Evolutionary conservation across 108 stramenopile species (phyloP).

Genomic region (Schizochytrium sp.): DNA sequence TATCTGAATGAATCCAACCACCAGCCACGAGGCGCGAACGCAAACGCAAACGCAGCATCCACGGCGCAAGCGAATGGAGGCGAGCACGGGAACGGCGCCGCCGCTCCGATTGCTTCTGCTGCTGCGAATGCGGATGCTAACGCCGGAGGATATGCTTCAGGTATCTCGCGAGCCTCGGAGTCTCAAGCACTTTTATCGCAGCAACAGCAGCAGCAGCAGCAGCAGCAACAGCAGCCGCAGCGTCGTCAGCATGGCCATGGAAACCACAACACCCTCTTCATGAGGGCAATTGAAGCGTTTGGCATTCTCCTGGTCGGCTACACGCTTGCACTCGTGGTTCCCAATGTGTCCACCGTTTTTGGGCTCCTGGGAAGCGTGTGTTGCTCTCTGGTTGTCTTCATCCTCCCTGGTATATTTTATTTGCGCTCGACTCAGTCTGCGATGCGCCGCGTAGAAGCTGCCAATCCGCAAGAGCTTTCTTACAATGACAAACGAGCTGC

Average conservation of each 20-base stretch:
- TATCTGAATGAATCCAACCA: not conserved
- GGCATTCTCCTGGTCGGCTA: not conserved
- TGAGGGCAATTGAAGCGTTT: not conserved
- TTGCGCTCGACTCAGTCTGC: not conserved
- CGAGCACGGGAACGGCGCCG: not conserved
- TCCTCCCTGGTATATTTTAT: not conserved
- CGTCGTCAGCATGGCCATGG: not conserved
- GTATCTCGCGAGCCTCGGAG: not conserved
- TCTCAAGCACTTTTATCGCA: not conserved
- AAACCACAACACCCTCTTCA: not conserved
- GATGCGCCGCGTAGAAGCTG: not conserved
- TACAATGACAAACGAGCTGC: no score
- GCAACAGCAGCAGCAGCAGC: not conserved
- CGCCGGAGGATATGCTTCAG: no score
- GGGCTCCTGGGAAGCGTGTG: not conserved
- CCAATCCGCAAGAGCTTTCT: no score
- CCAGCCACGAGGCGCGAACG: not conserved
- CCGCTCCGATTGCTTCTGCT: no score
- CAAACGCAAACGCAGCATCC: not conserved
- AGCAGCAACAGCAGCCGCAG: not conserved
- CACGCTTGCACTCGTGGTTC: not conserved
- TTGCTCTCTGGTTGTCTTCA: not conserved
- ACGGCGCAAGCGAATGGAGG: not conserved
- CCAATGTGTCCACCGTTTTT: conserved; percentile 11
- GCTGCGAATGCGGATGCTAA: no score